Conservation (phyloP, 2,329 filamentous ascomycete genomes). For the Colletotrichum chlorophyti region DNA sequence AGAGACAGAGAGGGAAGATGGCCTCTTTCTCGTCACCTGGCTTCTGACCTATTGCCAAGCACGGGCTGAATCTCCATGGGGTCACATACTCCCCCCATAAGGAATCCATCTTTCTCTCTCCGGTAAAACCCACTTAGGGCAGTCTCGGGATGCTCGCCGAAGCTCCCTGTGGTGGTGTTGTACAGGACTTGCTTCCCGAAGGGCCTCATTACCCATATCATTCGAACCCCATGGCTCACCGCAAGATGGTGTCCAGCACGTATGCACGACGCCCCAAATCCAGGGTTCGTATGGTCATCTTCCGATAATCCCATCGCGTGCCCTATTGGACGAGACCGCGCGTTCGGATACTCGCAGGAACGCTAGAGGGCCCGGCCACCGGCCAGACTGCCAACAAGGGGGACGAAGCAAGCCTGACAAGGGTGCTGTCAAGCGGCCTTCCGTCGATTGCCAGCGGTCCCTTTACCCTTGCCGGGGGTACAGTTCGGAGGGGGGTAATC, state of each 20-base stretch:
- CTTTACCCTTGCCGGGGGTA: too few relatives aligned
- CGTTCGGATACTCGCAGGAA: neutral
- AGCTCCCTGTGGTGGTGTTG: neutral
- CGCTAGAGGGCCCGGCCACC: constrained; percentile 5
- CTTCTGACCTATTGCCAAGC: neutral
- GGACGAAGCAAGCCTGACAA: neutral
- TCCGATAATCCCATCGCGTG: neutral
- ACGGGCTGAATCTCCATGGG: neutral
- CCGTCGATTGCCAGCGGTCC: too few relatives aligned
- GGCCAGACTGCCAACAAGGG: constrained; percentile 1
- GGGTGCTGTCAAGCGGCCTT: neutral
- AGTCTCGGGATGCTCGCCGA: constrained; percentile 12
- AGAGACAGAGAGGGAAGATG: too few relatives aligned
- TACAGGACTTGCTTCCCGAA: too few relatives aligned
- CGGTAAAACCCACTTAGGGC: constrained; percentile 1
- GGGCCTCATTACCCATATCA: too few relatives aligned
- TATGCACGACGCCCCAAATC: neutral
- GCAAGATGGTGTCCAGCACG: constrained; percentile 5
- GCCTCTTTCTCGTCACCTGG: neutral
- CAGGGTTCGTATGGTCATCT: constrained; percentile 24
- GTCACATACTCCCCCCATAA: neutral
- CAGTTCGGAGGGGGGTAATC: too few relatives aligned
- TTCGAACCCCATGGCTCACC: constrained; percentile 14
- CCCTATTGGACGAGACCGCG: constrained; percentile 19
- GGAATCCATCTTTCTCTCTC: neutral